phyloP scores from a whole-genome alignment of 2,329 filamentous ascomycete genomes.

The Colletotrichum sp. region DNA sequence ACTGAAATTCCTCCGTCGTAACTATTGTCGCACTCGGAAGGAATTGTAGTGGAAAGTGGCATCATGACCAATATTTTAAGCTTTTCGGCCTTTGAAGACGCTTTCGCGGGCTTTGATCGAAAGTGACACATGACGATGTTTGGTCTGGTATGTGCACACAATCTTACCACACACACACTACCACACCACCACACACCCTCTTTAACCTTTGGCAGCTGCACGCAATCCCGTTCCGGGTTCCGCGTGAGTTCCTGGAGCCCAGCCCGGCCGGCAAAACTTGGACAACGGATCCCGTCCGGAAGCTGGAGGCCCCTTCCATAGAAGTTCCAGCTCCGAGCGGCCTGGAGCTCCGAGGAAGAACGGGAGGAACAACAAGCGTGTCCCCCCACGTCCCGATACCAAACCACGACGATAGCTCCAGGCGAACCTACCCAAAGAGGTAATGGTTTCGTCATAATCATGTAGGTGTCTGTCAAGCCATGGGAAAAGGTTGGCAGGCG shows the following conservation, averaged over 20 bases:
- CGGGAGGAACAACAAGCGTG: neutral
- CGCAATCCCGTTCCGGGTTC: slow-evolving; percentile 17
- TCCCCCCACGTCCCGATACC: neutral
- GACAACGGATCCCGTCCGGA: slow-evolving; percentile 11
- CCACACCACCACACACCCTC: neutral
- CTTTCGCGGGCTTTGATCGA: slow-evolving; percentile 18
- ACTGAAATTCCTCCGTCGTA: neutral
- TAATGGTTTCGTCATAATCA: neutral
- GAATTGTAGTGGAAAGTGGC: neutral
- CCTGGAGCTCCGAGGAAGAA: neutral
- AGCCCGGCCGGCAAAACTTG: neutral
- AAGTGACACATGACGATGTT: slow-evolving; percentile 20
- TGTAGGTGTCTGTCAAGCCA: neutral
- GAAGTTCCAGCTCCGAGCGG: neutral
- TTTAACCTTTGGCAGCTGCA: slow-evolving; percentile 21
- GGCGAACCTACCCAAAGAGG: neutral
- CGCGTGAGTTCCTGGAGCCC: neutral
- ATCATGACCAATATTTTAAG: slow-evolving; percentile 3
- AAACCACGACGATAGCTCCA: neutral
- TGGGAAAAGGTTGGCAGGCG: neutral
- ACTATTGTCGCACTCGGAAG: neutral
- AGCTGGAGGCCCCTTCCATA: slow-evolving; percentile 3
- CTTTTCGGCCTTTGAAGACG: slow-evolving; percentile 19
- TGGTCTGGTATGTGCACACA: neutral
- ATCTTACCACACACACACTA: neutral